Evolutionary conservation across 2,329 filamentous ascomycete genomes (phyloP).

Genomic region (Paecilomyces sp.): DNA sequence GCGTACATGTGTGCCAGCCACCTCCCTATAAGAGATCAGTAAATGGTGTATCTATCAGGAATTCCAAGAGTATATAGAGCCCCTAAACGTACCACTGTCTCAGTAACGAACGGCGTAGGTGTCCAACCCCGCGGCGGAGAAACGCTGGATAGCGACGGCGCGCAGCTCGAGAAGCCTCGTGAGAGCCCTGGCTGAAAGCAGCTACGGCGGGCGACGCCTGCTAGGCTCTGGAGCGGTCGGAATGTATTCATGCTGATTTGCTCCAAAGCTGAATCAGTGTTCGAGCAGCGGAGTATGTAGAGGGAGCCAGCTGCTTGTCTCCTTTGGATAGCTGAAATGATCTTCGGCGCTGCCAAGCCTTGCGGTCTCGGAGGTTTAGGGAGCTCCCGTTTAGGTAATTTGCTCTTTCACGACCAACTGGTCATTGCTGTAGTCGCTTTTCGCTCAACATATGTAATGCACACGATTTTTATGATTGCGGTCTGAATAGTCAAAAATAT

Average conservation of each 20-base stretch:
- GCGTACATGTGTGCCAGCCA: slow-evolving; percentile 70
- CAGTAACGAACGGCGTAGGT: slow-evolving; percentile 49
- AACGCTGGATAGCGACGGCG: slow-evolving; percentile 15
- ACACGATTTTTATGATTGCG: too few relatives aligned
- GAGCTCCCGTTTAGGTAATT: neutral
- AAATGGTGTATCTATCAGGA: neutral
- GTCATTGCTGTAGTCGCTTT: too few relatives aligned
- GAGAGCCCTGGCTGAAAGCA: neutral
- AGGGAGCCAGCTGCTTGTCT: neutral
- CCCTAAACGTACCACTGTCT: slow-evolving; percentile 46
- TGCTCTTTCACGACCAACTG: too few relatives aligned
- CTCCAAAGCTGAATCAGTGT: neutral
- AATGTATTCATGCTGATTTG: neutral
- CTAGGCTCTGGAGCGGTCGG: neutral
- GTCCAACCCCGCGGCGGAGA: slow-evolving; percentile 37
- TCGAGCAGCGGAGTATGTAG: neutral
- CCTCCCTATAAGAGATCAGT: slow-evolving; percentile 50
- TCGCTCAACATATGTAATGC: too few relatives aligned
- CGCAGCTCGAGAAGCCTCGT: slow-evolving; percentile 20
- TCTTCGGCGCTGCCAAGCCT: neutral
- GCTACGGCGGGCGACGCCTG: neutral
- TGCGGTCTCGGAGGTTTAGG: neutral
- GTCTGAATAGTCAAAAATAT: too few relatives aligned
- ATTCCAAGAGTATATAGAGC: neutral
- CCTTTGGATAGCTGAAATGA: neutral